Evolutionary conservation across 371 early-diverging fungal genomes (phyloP).

Genomic region (Mycotypha africana): DNA sequence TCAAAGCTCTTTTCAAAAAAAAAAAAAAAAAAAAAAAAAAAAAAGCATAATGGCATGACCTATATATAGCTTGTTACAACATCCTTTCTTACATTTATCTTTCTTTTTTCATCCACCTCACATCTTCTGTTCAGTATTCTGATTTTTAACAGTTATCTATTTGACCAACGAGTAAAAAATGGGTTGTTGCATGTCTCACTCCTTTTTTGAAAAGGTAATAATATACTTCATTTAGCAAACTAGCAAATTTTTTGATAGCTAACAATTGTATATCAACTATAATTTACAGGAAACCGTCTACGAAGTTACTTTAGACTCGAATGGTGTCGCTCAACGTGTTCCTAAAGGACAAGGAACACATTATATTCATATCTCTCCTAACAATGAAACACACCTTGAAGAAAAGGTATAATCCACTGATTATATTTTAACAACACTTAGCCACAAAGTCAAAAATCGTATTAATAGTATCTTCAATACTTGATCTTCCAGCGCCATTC

Average conservation of each 20-base stretch:
- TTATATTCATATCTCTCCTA: constrained; percentile 32
- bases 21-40: constrained; percentile 4
- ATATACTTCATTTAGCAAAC: no score
- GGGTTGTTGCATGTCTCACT: constrained; percentile 37
- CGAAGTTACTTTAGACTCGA: constrained; percentile 37
- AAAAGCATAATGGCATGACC: neutral
- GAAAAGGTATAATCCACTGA: constrained; percentile 30
- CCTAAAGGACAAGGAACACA: constrained; percentile 43
- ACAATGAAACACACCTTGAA: constrained; percentile 31
- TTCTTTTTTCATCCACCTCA: constrained; percentile 2
- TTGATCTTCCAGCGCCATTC: no score
- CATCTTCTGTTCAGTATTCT: neutral
- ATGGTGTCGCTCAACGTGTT: constrained; percentile 42
- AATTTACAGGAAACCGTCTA: constrained; percentile 32
- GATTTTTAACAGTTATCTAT: no score
- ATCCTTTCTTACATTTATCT: no score
- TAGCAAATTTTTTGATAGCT: no score
- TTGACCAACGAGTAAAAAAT: no score
- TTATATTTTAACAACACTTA: no score
- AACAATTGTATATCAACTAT: no score
- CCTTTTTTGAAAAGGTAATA: constrained; percentile 23
- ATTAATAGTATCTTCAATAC: no score
- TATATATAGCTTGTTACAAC: no score
- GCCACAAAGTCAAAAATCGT: no score
- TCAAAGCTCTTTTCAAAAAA: no score